Percentiles rank a stretch among this genome's conserved stretches.
Conservation (phyloP, 2,329 filamentous ascomycete species). For the Verticillium longisporum region DNA sequence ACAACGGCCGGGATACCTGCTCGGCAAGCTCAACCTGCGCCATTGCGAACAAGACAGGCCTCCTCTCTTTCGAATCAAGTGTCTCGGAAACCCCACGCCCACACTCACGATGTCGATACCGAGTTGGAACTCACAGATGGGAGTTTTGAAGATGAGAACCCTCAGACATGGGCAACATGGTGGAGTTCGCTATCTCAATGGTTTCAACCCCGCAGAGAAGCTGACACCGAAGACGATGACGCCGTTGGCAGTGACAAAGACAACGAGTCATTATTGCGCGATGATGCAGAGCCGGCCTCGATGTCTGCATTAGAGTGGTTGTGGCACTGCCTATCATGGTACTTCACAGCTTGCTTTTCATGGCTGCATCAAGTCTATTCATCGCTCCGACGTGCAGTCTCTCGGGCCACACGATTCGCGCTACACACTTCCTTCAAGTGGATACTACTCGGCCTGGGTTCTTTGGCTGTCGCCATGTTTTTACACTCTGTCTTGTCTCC, state of each 20-base stretch:
- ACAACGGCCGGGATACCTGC: too few relatives aligned
- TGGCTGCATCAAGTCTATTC: not conserved
- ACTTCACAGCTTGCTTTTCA: not conserved
- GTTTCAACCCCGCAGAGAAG: not conserved
- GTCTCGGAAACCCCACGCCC: not conserved
- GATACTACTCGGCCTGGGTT: not conserved
- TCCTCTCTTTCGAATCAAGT: too few relatives aligned
- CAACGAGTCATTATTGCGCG: not conserved
- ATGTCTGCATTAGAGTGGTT: not conserved
- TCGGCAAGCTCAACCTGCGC: too few relatives aligned
- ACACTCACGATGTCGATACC: not conserved
- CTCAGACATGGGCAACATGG: not conserved
- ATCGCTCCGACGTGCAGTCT: not conserved
- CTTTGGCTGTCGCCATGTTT: not conserved
- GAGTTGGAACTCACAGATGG: not conserved
- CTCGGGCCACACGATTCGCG: not conserved
- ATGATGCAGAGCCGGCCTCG: not conserved
- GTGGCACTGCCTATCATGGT: not conserved
- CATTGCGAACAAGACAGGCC: too few relatives aligned
- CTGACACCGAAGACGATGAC: not conserved
- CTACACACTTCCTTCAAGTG: not conserved
- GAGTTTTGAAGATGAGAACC: not conserved
- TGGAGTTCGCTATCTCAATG: not conserved
- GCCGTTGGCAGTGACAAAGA: not conserved
- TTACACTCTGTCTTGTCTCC: not conserved